These are phyloP conservation scores for Coniella vitis DNA, from an alignment of 2,329 filamentous ascomycete species.

Conservation along the genomic window DNA sequence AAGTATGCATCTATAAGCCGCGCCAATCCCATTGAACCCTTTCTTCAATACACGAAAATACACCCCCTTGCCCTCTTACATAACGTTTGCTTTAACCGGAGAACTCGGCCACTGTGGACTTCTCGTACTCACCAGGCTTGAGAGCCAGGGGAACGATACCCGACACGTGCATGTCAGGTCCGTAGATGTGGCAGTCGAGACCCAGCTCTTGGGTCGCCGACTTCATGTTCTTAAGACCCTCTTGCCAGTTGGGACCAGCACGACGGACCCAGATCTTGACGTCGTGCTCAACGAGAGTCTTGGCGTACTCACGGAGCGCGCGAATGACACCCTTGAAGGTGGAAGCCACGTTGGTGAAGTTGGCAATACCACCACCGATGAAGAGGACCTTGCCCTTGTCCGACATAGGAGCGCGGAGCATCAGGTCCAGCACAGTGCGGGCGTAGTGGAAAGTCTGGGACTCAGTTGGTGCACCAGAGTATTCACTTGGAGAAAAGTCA, in stretches of 20 bases:
- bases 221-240: slow-evolving; percentile 99
- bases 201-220: slow-evolving; percentile 87
- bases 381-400: slow-evolving; percentile 97
- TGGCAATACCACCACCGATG: slow-evolving; percentile 99
- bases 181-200: slow-evolving; percentile 60
- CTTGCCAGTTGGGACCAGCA: slow-evolving; percentile 97
- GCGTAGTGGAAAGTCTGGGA: slow-evolving; percentile 99
- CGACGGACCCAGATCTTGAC: slow-evolving; percentile 92
- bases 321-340: slow-evolving; percentile 99
- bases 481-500: slow-evolving; percentile 53
- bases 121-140: slow-evolving; percentile 56
- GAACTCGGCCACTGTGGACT: slow-evolving; percentile 56
- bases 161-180: slow-evolving; percentile 87
- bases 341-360: slow-evolving; percentile 99
- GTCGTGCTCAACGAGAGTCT: slow-evolving; percentile 87
- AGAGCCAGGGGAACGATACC: slow-evolving; percentile 94
- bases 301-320: slow-evolving; percentile 83
- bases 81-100: slow-evolving; percentile 34
- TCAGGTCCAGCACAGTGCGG: slow-evolving; percentile 90
- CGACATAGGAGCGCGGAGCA: slow-evolving; percentile 82
- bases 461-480: slow-evolving; percentile 97
- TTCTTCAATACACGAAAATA: slow-evolving; percentile 11
- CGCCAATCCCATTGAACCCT: background rate
- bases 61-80: slow-evolving; percentile 10
- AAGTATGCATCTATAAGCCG: slow-evolving; percentile 15